phyloP scores from a whole-genome alignment of 148 eudicot species.

The Limonium bicolor region DNA sequence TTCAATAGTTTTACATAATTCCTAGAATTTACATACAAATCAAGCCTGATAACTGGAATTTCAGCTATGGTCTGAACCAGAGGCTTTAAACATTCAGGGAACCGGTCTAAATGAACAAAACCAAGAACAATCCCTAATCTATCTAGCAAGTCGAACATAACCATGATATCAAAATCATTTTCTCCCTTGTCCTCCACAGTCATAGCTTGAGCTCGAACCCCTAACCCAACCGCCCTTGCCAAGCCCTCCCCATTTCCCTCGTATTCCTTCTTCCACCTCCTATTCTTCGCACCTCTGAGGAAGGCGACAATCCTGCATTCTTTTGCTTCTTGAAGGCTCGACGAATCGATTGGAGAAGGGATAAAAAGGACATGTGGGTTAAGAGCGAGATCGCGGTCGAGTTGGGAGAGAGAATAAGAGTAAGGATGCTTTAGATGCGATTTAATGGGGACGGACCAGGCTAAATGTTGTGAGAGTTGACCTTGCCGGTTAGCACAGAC shows the following conservation, averaged over 20 bases:
- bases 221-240: slow-evolving; percentile 7
- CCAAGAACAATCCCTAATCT: slow-evolving; percentile 45
- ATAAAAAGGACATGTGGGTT: slow-evolving; percentile 63
- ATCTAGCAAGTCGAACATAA: slow-evolving; percentile 43
- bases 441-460: too few species aligned
- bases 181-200: slow-evolving; percentile 11
- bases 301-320: neutral
- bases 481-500: too few species aligned
- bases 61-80: slow-evolving; percentile 62
- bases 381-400: slow-evolving; percentile 70
- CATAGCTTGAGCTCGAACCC: slow-evolving; percentile 13
- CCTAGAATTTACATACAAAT: slow-evolving; percentile 28
- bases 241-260: slow-evolving; percentile 16
- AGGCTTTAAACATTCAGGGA: slow-evolving; percentile 71
- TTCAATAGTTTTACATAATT: too few species aligned
- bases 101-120: slow-evolving; percentile 72
- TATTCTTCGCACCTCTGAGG: slow-evolving; percentile 1
- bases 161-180: slow-evolving; percentile 34
- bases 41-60: slow-evolving; percentile 45
- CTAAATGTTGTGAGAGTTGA: too few species aligned
- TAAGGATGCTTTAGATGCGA: too few species aligned
- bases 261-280: slow-evolving; percentile 5
- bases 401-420: slow-evolving; percentile 47
- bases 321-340: slow-evolving; percentile 27
- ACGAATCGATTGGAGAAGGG: slow-evolving; percentile 53